Evolutionary conservation across 2,329 filamentous ascomycete species (phyloP).

Genomic region (Xylogone sp.): DNA sequence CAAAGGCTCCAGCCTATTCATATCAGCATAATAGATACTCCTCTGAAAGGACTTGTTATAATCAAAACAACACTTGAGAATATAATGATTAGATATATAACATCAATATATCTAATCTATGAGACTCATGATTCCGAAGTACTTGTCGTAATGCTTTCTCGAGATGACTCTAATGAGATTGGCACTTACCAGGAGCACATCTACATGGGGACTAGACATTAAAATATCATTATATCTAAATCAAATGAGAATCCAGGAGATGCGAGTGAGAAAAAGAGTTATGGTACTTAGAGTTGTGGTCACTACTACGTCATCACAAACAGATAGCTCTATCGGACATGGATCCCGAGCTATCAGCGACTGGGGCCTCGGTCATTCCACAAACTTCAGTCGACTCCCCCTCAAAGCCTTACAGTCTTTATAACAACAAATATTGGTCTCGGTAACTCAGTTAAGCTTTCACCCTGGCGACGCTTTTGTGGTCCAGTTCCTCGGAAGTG

Average conservation of each 20-base stretch:
- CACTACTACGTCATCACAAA: slow-evolving; percentile 8
- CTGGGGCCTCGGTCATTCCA: not conserved
- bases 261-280: too few species aligned
- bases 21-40: slow-evolving; percentile 9
- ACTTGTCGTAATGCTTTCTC: too few species aligned
- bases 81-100: too few species aligned
- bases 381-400: not conserved
- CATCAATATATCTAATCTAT: too few species aligned
- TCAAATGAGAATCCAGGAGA: too few species aligned
- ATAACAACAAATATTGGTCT: not conserved
- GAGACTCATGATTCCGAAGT: too few species aligned
- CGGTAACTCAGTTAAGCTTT: slow-evolving; percentile 1
- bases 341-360: not conserved
- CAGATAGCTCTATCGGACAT: slow-evolving; percentile 9
- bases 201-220: slow-evolving; percentile 47
- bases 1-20: slow-evolving; percentile 72
- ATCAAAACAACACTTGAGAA: too few species aligned
- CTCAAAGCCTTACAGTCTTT: not conserved
- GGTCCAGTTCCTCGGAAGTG: slow-evolving; percentile 22
- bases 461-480: slow-evolving; percentile 28
- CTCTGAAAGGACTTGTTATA: too few species aligned
- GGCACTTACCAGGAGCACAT: slow-evolving; percentile 52
- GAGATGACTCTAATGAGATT: too few species aligned
- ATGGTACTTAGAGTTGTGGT: not conserved
- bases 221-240: slow-evolving; percentile 17